Evolutionary conservation across 176 grass and related monocot species (phyloP), one percentile per base, ranked within the genome.

Genomic region (Triticum dicoccoides): DNA sequence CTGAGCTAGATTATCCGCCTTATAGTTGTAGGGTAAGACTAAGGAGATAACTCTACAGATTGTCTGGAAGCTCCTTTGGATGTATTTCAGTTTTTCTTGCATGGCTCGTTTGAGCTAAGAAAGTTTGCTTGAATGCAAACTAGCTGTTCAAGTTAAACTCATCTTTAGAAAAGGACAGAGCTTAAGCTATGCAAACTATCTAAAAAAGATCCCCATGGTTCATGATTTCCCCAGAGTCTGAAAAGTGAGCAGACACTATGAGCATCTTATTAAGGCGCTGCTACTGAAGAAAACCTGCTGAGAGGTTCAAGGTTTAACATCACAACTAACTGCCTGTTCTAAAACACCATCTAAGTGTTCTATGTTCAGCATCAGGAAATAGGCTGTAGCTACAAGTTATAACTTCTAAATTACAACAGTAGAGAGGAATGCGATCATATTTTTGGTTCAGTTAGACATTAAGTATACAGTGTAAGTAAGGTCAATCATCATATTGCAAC

Each of bases 241-340:
- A 63, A 74, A 30, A 23, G 51, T 24, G 21, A 65, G 56, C 9
- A 45, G 9, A 24, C 70, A 75, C 38, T 41, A 13, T 84, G 58
- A 29, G 27, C 72, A 76, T 51, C 42, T 76, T 76, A 76, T 29
- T 18, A 17, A 27, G 24, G 44, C 0, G 3, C 24, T 76, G 42
- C 24, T 76, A 84, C 14, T 25, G 17, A 88, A 76, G 17, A 72
- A 21, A 37, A 63, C 20, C 39, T 75, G 33, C 15, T 41, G 35
- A 80, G 44, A 70, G 75, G 15, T 42, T 75, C 72, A 75, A 72
- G 41, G 42, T 75, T 44, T 87, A 56, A 39, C 12, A 83, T 59
- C 84, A 79, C 32, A 39, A 70, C 52, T 18, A 24, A 11, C 25
- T 49, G 66, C 14, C 42, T 83, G 65, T 80, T 33, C 1, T n/a